phyloP scores from a whole-genome alignment of 306 rosid genomes.

The Lotus japonicus region DNA sequence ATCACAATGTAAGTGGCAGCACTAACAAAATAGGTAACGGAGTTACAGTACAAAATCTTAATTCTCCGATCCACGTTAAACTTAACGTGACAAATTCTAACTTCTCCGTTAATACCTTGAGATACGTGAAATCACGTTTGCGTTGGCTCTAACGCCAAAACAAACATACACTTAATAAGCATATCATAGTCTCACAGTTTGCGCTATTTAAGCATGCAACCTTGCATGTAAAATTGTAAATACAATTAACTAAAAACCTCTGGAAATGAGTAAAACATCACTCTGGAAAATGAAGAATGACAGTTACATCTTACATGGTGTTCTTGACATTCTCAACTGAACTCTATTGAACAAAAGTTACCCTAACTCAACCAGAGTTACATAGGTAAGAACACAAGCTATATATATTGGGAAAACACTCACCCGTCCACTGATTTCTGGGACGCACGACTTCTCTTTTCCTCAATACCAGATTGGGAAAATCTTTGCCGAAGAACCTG shows the following conservation, averaged over 20 bases:
- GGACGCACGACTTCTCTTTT: slow-evolving; percentile 49
- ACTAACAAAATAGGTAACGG: no score
- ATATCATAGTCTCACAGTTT: no score
- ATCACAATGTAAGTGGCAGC: no score
- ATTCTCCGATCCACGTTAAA: no score
- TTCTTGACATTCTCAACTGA: not conserved
- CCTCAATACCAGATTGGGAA: slow-evolving; percentile 83
- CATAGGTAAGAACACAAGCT: not conserved
- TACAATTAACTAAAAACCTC: not conserved
- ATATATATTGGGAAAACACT: not conserved
- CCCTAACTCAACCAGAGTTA: not conserved
- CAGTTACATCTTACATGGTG: not conserved
- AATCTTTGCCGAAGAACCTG: slow-evolving; percentile 63
- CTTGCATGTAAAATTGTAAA: slow-evolving; percentile 6
- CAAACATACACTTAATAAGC: no score
- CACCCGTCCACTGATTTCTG: slow-evolving; percentile 11
- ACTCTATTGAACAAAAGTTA: not conserved
- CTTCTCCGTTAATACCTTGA: no score
- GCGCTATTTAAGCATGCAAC: not conserved
- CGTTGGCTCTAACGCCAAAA: no score
- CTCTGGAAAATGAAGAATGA: not conserved
- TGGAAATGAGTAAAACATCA: not conserved
- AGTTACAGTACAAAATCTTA: no score
- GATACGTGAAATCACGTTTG: no score
- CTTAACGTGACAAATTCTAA: no score